A percentile compares a stretch with the other conserved stretches of the same genome.
phyloP scores from a whole-genome alignment of 306 rosid species.

The Castanopsis chinensis region DNA sequence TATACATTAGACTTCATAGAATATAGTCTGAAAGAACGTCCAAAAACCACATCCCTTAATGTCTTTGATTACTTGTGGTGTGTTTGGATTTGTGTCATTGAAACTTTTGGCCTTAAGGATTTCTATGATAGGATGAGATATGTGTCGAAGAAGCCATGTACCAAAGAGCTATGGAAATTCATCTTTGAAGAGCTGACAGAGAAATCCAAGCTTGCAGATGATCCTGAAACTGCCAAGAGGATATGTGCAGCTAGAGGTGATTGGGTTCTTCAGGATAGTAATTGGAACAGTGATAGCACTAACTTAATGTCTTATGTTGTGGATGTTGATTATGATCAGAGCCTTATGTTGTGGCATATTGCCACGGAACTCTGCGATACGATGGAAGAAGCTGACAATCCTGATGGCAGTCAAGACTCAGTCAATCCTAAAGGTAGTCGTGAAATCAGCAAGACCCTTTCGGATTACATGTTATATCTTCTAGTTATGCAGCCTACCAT shows the following conservation, averaged over 20 bases:
- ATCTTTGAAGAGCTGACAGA: slow-evolving; percentile 5
- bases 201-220: slow-evolving; percentile 24
- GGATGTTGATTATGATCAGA: slow-evolving; percentile 22
- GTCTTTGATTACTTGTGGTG: not conserved
- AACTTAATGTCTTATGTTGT: slow-evolving; percentile 11
- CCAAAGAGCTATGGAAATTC: not conserved
- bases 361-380: slow-evolving; percentile 39
- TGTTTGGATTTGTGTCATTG: not conserved
- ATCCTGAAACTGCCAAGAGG: slow-evolving; percentile 14
- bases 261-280: slow-evolving; percentile 17
- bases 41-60: not conserved
- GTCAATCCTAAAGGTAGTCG: not conserved
- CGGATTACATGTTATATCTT: slow-evolving; percentile 46
- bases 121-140: not conserved
- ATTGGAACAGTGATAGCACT: not conserved
- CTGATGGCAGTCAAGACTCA: too few relatives aligned
- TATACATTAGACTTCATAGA: slow-evolving; percentile 29
- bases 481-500: slow-evolving; percentile 30
- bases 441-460: slow-evolving; percentile 17
- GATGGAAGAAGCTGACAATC: not conserved
- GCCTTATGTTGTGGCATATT: slow-evolving; percentile 41
- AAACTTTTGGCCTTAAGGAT: not conserved
- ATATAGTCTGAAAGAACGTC: slow-evolving; percentile 26
- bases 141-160: slow-evolving; percentile 2
- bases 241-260: slow-evolving; percentile 36